phyloP scores from a whole-genome alignment of 2,329 filamentous ascomycete species.

The Emydomyces testavorans region DNA sequence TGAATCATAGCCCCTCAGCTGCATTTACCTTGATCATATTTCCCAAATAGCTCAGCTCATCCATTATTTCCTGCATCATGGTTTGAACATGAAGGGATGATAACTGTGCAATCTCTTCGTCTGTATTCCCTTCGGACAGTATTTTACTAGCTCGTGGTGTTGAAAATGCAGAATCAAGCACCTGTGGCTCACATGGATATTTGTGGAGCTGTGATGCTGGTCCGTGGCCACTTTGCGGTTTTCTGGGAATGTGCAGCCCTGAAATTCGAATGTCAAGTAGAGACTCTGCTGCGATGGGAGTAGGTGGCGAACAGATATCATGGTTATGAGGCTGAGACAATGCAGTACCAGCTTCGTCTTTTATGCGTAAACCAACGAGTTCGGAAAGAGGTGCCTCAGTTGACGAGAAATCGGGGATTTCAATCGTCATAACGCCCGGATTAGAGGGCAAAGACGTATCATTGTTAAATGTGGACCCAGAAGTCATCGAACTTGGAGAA shows the following conservation, averaged over 20 bases:
- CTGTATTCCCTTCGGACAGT: not conserved
- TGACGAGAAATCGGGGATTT: not conserved
- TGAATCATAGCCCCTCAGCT: not conserved
- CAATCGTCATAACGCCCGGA: not conserved
- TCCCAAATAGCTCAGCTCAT: constrained; percentile 43
- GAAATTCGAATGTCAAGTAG: constrained; percentile 6
- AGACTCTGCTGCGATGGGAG: not conserved
- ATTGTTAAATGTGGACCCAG: constrained; percentile 26
- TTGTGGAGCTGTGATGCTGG: not conserved
- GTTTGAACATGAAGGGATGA: constrained; percentile 10
- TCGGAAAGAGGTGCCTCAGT: not conserved
- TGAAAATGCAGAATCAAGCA: not conserved
- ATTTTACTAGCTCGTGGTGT: constrained; percentile 10
- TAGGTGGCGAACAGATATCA: too few relatives aligned
- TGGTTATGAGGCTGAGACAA: too few relatives aligned
- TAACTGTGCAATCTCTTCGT: not conserved
- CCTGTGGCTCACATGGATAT: not conserved
- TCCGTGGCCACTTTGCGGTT: constrained; percentile 1
- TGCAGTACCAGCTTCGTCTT: not conserved
- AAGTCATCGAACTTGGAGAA: constrained; percentile 30
- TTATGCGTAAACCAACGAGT: constrained; percentile 2
- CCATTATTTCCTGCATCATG: constrained; percentile 40
- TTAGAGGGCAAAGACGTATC: constrained; percentile 7
- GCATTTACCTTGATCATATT: constrained; percentile 29
- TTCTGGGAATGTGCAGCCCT: constrained; percentile 7